Percentiles rank a stretch among this genome's conserved stretches.
These are phyloP conservation scores for Diaporthe amygdali DNA, from an alignment of 2,329 filamentous ascomycete species.

Conservation along the genomic window DNA sequence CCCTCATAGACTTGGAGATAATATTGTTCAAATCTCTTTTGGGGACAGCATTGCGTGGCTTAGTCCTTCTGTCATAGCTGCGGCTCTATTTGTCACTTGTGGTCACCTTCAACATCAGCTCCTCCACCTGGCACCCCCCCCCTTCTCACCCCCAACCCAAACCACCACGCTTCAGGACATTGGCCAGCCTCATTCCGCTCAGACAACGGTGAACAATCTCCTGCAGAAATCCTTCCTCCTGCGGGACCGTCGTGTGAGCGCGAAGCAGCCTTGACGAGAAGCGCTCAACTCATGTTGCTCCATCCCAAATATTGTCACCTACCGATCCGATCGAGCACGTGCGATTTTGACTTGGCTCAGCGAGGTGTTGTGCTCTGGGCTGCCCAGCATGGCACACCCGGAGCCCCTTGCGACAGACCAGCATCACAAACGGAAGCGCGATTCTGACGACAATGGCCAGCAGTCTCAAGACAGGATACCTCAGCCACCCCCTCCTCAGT, in stretches of 20 bases:
- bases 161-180: neutral
- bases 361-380: slow-evolving; percentile 22
- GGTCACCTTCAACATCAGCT: neutral
- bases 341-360: slow-evolving; percentile 10
- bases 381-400: slow-evolving; percentile 45
- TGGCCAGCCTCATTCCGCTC: neutral
- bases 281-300: slow-evolving; percentile 2
- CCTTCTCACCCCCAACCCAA: too few species aligned
- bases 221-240: neutral
- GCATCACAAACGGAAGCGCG: slow-evolving; percentile 55
- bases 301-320: neutral
- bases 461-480: slow-evolving; percentile 45
- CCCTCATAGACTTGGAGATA: neutral
- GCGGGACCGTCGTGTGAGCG: neutral
- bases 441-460: slow-evolving; percentile 49
- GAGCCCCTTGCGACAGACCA: slow-evolving; percentile 28
- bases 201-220: neutral
- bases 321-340: neutral
- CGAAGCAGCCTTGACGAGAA: neutral
- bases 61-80: neutral
- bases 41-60: neutral
- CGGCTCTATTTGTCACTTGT: neutral
- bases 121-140: neutral
- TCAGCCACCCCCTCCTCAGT: slow-evolving; percentile 49
- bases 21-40: neutral